Conservation (phyloP, 768 basidiomycete genomes). For the Boletus subparvulus region DNA sequence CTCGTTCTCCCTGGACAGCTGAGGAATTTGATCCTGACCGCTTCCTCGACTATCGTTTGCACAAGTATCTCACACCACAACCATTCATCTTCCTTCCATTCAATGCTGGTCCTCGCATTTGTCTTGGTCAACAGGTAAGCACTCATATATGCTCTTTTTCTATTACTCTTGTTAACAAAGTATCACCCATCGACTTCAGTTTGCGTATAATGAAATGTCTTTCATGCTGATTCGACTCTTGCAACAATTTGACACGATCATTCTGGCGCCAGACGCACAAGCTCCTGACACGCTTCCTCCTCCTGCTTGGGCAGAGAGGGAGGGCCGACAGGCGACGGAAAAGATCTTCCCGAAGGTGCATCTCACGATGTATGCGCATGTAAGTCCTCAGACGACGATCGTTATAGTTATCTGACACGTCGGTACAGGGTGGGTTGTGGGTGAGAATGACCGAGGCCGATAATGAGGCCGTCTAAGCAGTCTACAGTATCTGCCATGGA, state of each 20-base stretch:
- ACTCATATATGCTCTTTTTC: neutral
- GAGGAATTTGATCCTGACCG: slow-evolving; percentile 70
- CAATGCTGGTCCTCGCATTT: slow-evolving; percentile 56
- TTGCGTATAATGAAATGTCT: slow-evolving; percentile 59
- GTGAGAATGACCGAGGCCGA: slow-evolving; percentile 37
- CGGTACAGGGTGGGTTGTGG: slow-evolving; percentile 53
- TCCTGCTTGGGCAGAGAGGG: slow-evolving; percentile 42
- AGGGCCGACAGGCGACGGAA: slow-evolving; percentile 51
- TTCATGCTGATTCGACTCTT: slow-evolving; percentile 63
- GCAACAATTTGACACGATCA: slow-evolving; percentile 54
- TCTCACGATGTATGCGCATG: slow-evolving; percentile 53
- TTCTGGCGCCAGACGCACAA: slow-evolving; percentile 46
- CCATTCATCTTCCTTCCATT: slow-evolving; percentile 72
- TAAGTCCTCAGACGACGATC: slow-evolving; percentile 20
- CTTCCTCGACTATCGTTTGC: slow-evolving; percentile 62
- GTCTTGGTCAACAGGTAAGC: slow-evolving; percentile 48
- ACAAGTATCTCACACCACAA: slow-evolving; percentile 60
- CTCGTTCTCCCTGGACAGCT: slow-evolving; percentile 36
- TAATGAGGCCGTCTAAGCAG: slow-evolving; percentile 2
- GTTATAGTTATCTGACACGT: neutral
- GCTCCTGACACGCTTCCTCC: slow-evolving; percentile 48
- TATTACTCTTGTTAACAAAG: neutral
- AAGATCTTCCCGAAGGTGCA: slow-evolving; percentile 51
- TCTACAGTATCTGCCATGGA: too few species aligned
- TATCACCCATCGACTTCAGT: slow-evolving; percentile 29